Evolutionary conservation across 129 eudicot genomes (phyloP).

Genomic region (Deinandra increscens): DNA sequence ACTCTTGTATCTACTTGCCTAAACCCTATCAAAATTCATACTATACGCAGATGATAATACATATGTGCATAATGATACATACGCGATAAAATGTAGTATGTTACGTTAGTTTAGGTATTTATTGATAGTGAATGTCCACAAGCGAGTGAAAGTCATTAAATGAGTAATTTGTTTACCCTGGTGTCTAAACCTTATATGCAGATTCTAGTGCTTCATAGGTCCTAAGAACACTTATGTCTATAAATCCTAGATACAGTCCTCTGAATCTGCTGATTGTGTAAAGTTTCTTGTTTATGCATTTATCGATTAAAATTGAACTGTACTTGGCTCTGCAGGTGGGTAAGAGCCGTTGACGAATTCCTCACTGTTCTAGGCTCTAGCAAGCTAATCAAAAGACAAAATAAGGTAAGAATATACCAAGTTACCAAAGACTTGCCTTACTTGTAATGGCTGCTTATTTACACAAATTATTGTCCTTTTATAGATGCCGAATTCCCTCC

Average conservation of each 20-base stretch:
- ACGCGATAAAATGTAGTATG: background rate
- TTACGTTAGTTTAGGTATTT: background rate
- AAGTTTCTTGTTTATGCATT: background rate
- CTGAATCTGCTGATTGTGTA: too few relatives aligned
- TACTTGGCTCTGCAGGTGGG: slow-evolving; percentile 69
- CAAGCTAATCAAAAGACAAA: slow-evolving; percentile 50
- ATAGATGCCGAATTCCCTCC: slow-evolving; percentile 27
- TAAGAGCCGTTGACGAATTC: slow-evolving; percentile 80
- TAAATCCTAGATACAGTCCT: background rate
- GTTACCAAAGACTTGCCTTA: background rate
- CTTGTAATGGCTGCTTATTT: background rate
- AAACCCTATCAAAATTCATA: background rate
- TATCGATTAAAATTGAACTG: background rate
- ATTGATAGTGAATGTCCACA: too few relatives aligned
- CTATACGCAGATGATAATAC: background rate
- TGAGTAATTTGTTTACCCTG: background rate
- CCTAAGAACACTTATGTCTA: background rate
- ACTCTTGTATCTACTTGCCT: background rate
- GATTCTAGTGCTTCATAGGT: background rate
- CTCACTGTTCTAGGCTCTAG: slow-evolving; percentile 64
- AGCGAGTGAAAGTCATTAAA: background rate
- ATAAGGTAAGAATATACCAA: slow-evolving; percentile 39
- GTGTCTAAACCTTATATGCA: background rate
- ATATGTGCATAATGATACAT: too few relatives aligned
- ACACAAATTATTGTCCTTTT: background rate